phyloP scores from a whole-genome alignment of 1,139 yeast species.

The Suhomyces bribrorum region DNA sequence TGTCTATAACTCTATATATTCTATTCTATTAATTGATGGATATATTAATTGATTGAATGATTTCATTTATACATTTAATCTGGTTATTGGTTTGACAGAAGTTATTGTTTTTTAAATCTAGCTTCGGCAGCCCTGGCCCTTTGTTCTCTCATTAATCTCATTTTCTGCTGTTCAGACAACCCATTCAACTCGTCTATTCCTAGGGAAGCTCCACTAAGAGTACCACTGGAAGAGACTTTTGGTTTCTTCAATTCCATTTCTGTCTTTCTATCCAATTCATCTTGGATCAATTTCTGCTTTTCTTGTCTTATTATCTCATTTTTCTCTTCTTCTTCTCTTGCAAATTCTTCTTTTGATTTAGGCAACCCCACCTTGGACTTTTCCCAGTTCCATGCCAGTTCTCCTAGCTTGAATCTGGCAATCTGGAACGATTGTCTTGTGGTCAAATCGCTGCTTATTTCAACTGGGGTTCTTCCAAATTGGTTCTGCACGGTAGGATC shows the following conservation, averaged over 20 bases:
- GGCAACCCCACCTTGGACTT: conserved; percentile 67
- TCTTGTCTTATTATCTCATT: conserved; percentile 37
- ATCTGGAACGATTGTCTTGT: conserved; percentile 64
- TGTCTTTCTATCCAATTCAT: conserved; percentile 43
- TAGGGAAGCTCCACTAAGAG: conserved; percentile 25
- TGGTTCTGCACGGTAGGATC: conserved; percentile 62
- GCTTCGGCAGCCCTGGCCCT: conserved; percentile 98
- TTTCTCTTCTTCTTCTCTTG: conserved; percentile 37
- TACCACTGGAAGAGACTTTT: conserved; percentile 31
- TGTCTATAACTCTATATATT: neutral
- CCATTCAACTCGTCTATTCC: conserved; percentile 33
- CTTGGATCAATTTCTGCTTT: conserved; percentile 39
- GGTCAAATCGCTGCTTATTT: conserved; percentile 48
- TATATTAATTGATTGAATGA: too few species aligned
- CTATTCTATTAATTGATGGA: neutral
- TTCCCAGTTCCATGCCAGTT: conserved; percentile 67
- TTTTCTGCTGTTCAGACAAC: conserved; percentile 64
- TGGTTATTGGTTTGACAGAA: neutral
- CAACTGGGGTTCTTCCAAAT: conserved; percentile 66
- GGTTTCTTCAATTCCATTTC: conserved; percentile 42
- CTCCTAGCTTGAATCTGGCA: conserved; percentile 69
- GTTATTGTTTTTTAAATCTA: conserved; percentile 44
- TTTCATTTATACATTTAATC: too few species aligned
- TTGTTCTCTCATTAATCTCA: conserved; percentile 85
- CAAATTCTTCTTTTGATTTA: conserved; percentile 63